Evolutionary conservation across 2,329 filamentous ascomycete genomes (phyloP), one percentile per base, ranked within the genome.

Genomic region (Colletotrichum camelliae): DNA sequence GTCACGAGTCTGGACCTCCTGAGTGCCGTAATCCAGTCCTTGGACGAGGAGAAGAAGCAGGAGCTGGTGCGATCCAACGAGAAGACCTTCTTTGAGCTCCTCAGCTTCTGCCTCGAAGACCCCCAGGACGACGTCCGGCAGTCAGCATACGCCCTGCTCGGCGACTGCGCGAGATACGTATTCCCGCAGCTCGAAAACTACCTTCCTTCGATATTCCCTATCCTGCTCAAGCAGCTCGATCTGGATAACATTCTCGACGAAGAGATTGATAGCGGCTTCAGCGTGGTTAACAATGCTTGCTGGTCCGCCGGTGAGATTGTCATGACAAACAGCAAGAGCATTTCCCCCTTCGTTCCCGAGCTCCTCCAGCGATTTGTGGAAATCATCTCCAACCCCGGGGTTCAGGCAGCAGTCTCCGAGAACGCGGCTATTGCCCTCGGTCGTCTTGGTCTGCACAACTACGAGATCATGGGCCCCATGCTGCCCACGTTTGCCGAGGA

Each of bases 251-350:
- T 96, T 67, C 85, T 92, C 21, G 94, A 96, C 76, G 95, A 97
- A 79, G 94, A 96, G 76, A 92, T 95, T 62, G 95, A 98, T 78
- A 94, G 92, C 21, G 93, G 93, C 16, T 98, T 98, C 83, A 95
- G 96, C 76, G 96, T 98, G 35, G 93, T 98, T 75, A 99, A 98
- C 89, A 99, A 99, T 82, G 96, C 97, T 27, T 98, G 96, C 86
- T 99, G 97, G 97, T 97, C 96, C 8, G 93, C 93, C 29, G 97
- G 97, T 57, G 97, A 99, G 87, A 97, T 98, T 77, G 92, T 96
- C 18, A 93, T 98, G 84, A 93, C 95, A 77, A 90, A 94, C 82
- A 91, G 93, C 79, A 92, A 93, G 77, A 92, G 90, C 70, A 94
- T 98, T 91, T 89, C 89, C 2, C 94, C 93, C 1, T 98, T 94